A percentile compares a stretch with the other conserved stretches of the same genome.
phyloP scores from a whole-genome alignment of 768 basidiomycete genomes.

The Termitomyces bulborhizus region DNA sequence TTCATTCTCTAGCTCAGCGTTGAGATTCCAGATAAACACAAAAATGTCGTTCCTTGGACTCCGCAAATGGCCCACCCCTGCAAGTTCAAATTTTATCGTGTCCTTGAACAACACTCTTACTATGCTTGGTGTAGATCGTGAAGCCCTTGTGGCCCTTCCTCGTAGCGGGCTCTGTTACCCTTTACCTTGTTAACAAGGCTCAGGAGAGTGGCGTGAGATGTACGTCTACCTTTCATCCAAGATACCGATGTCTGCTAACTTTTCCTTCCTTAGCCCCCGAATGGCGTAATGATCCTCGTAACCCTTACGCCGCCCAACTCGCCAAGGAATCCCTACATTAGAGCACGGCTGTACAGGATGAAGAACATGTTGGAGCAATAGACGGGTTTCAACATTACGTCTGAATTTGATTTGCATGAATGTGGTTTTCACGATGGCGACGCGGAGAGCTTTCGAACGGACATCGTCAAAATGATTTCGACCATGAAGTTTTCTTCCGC shows the following conservation, averaged over 20 bases:
- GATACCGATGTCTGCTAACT: neutral
- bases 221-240: conserved; percentile 33
- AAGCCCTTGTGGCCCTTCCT: conserved; percentile 82
- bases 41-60: conserved; percentile 73
- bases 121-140: conserved; percentile 38
- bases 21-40: conserved; percentile 13
- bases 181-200: conserved; percentile 59
- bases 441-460: neutral
- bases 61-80: conserved; percentile 78
- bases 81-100: conserved; percentile 28
- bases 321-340: conserved; percentile 55
- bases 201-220: conserved; percentile 69
- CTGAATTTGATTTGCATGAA: neutral
- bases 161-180: conserved; percentile 54
- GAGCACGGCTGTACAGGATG: conserved; percentile 6
- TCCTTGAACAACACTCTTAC: conserved; percentile 8
- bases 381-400: conserved; percentile 4
- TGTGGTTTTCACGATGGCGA: neutral
- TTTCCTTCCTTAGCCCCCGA: conserved; percentile 41
- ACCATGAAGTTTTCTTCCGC: neutral
- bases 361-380: conserved; percentile 5
- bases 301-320: conserved; percentile 76
- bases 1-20: neutral
- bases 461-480: neutral
- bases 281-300: conserved; percentile 72